Conservation (phyloP, 805 yeast genomes). For the Pichia deserticola region DNA sequence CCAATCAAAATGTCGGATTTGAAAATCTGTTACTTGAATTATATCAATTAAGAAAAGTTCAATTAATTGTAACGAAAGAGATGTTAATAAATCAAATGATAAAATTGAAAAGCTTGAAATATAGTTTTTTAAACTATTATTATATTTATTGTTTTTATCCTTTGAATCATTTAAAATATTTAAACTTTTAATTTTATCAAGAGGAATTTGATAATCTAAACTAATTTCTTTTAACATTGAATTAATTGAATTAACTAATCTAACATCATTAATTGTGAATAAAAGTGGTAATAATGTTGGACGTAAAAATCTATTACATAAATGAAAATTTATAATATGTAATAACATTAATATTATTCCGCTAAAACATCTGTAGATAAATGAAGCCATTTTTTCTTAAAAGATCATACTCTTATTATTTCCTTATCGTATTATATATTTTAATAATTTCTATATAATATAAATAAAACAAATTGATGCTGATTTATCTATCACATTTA, state of each 20-base stretch:
- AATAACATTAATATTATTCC: background rate
- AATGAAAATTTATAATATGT: slow-evolving; percentile 1
- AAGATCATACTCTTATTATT: too few relatives aligned
- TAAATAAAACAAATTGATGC: too few relatives aligned
- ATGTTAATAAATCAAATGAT: slow-evolving; percentile 19
- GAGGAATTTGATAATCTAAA: background rate
- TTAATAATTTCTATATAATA: too few relatives aligned
- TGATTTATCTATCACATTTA: too few relatives aligned
- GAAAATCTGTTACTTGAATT: slow-evolving; percentile 16
- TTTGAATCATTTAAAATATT: background rate
- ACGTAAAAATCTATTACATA: slow-evolving; percentile 4
- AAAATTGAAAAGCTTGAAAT: slow-evolving; percentile 1
- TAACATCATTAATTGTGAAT: slow-evolving; percentile 1
- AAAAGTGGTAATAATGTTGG: slow-evolving; percentile 7
- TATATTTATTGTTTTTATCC: background rate
- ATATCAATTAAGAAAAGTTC: slow-evolving; percentile 25
- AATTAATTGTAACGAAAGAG: slow-evolving; percentile 24
- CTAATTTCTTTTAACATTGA: background rate
- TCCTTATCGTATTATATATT: too few relatives aligned
- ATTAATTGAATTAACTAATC: slow-evolving; percentile 3
- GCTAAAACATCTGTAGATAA: background rate
- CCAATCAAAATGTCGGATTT: slow-evolving; percentile 30
- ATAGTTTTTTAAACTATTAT: background rate
- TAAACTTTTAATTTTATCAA: background rate
- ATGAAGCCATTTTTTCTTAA: background rate